Evolutionary conservation across 78 protist genomes (phyloP).

Genomic region (Dictyostelium intermedium): DNA sequence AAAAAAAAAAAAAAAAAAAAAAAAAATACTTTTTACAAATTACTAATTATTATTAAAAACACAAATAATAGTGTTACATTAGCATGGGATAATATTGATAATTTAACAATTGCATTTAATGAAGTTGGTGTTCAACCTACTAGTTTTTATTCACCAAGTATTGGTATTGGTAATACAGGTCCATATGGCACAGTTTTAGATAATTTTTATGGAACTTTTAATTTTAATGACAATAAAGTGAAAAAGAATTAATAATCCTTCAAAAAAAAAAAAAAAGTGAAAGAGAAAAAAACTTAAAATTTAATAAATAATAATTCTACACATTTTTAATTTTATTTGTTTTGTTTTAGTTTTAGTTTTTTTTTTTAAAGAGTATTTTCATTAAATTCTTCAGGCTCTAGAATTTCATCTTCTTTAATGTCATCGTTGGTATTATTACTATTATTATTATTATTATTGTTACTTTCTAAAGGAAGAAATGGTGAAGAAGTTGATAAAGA

Average conservation of each 20-base stretch:
- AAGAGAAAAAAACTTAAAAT: background rate
- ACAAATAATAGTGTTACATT: conserved; percentile 46
- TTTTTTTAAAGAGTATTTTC: no score
- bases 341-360: background rate
- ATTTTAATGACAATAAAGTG: background rate
- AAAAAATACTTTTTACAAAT: no score
- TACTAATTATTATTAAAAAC: background rate
- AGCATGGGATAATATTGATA: conserved; percentile 73
- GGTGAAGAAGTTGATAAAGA: background rate
- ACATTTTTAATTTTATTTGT: background rate
- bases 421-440: background rate
- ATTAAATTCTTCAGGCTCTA: background rate
- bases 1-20: background rate
- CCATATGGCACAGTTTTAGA: conserved; percentile 60
- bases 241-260: background rate
- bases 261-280: background rate
- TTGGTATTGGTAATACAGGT: conserved; percentile 65
- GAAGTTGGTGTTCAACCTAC: conserved; percentile 11
- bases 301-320: background rate
- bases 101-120: conserved; percentile 16
- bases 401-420: background rate
- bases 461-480: background rate
- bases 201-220: conserved; percentile 40
- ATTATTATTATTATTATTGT: background rate
- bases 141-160: conserved; percentile 30